Base-by-base conservation (phyloP, 768 basidiomycete species). In the Mycena pura region DNA sequence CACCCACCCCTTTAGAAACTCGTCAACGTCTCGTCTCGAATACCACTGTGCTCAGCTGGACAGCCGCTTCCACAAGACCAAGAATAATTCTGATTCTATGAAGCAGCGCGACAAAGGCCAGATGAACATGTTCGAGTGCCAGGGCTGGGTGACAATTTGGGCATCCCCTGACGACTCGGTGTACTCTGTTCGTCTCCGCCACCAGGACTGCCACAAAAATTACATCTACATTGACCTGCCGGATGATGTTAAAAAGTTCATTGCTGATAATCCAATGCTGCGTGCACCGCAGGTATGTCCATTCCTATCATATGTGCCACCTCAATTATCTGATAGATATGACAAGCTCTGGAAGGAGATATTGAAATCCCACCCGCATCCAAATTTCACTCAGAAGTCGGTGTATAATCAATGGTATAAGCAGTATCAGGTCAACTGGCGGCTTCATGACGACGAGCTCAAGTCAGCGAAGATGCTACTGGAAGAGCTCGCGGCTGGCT, bases 201-300 rank as follows among this genome's bases (percentile, higher is more conserved):
- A 69, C 29, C n/a, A 49, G 1, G 52, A 56, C 22, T 67, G 67
- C 31, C 68, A 70, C 40, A 53, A 63, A 3, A 66, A 55, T 5
- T 70, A 70, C 46, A 58, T 61, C 36, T 51, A 25, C 28, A 64
- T 68, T 36, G 65, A 53, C 25, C 22, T 70, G 0, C 65, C 62
- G 6, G 28, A 40, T 2, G 59, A 70, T 5, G 48, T 70, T 10
- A 31, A 50, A 22, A 21, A 62, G 2, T 43, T 50, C 46, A 55
- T 69, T 1, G 14, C 2, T 0, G 25, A 60, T 2, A 62, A 57
- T 24, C 24, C 47, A 6, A 54, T 62, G 10, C 19, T 60, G 27
- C 62, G 52, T 17, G 22, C 50, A 4, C 32, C 27, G 17, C 63
- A 69, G 54, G 69, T 70, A 21, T 5, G 57, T 21, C 19, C 6